Evolutionary conservation across 805 yeast species (phyloP), one percentile per base, ranked within the genome.

Genomic region (Saccharomycopsis synnaedendra): DNA sequence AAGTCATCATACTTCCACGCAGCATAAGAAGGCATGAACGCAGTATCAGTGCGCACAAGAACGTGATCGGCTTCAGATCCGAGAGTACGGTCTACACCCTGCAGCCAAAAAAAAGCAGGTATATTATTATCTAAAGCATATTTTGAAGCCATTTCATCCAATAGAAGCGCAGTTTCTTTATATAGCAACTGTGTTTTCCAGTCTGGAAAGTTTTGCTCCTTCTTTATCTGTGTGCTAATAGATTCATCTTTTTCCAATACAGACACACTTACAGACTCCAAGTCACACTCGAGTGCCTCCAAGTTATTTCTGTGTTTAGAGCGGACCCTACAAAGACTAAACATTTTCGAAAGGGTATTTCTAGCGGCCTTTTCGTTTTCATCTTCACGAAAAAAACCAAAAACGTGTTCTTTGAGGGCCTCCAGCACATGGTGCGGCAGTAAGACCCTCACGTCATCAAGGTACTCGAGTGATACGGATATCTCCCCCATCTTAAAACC

Each of bases 1-100:
- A 72, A 62, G 47, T 70, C 72, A 43, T 57, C 59, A 53, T 64
- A 70, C 0, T 65, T 54, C 9, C 43, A 55, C 4, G 72, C 69
- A 41, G 19, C 19, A 19, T 19, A 19, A 19, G 19, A 19, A 19
- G 19, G 19, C 19, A 19, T 19, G 19, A 19, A 19, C 19, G 19
- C 19, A 19, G 19, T 19, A 19, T 19, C 19, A 19, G 19, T 19
- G 19, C 19, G 19, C 19, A 19, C 19, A 19, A 19, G 19, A 19
- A 19, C 19, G 19, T 19, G 19, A 19, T 19, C 19, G 19, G 19
- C 19, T 2, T 19, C 19, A 19, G 19, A 19, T 19, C 19, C 19
- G 2, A 19, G 19, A 19, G 19, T 19, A 19, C 19, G 19, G 19
- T 19, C 19, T 19, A 19, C 19, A 19, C 19, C 19, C 19, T 19